Conservation (phyloP, 371 early-diverging fungal genomes). For the Apophysomyces trapeziformis region DNA sequence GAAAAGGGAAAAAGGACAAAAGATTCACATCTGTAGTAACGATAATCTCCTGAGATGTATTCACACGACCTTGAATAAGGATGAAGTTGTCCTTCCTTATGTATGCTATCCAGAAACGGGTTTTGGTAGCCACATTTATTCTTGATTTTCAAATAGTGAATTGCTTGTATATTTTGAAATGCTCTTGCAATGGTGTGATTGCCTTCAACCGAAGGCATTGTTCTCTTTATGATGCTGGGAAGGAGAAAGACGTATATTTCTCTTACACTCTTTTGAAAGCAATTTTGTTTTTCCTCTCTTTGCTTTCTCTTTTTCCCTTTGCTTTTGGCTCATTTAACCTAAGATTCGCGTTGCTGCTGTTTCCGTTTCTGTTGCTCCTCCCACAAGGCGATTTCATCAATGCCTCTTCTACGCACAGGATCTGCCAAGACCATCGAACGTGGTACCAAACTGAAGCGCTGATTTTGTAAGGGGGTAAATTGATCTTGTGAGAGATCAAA, state of each 20-base stretch:
- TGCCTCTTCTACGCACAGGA: constrained; percentile 44
- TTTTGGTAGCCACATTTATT: too few relatives aligned
- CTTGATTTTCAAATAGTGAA: too few relatives aligned
- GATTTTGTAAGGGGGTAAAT: constrained; percentile 3
- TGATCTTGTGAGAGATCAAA: constrained; percentile 2
- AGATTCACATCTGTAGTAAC: too few relatives aligned
- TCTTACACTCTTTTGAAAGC: not conserved
- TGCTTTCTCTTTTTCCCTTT: not conserved
- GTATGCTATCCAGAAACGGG: too few relatives aligned
- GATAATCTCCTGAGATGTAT: too few relatives aligned
- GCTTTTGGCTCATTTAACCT: not conserved
- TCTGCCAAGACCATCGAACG: constrained; percentile 39
- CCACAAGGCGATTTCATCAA: constrained; percentile 49
- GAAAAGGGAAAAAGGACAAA: too few relatives aligned
- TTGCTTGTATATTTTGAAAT: too few relatives aligned
- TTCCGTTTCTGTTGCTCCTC: constrained; percentile 31
- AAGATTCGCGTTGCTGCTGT: constrained; percentile 9
- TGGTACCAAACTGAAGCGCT: constrained; percentile 36
- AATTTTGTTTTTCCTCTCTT: not conserved
- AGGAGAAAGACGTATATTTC: not conserved
- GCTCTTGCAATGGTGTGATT: too few relatives aligned
- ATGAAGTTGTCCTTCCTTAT: too few relatives aligned
- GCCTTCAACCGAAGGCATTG: not conserved
- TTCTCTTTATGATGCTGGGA: not conserved
- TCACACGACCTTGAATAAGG: too few relatives aligned